phyloP scores from a whole-genome alignment of 805 yeast species.

The Candida loeiensis region DNA sequence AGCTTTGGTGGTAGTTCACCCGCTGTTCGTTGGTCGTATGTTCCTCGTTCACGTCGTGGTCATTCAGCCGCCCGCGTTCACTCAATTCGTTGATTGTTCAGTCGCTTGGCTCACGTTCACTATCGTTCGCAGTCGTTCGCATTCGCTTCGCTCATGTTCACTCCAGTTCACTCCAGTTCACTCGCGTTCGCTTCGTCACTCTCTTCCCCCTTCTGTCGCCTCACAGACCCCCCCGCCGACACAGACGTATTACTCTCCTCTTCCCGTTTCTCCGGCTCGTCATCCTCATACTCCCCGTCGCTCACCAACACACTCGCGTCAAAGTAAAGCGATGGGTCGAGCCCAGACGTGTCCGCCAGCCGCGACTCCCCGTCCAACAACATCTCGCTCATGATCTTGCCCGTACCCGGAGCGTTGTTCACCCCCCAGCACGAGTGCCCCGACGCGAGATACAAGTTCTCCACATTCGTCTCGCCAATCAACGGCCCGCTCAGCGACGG shows the following conservation, averaged over 20 bases:
- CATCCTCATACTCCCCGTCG: constrained; percentile 18
- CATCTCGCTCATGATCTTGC: constrained; percentile 86
- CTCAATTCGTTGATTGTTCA: no score
- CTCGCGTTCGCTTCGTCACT: not conserved
- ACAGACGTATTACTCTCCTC: constrained; percentile 1
- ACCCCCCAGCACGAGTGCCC: constrained; percentile 99
- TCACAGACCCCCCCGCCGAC: constrained; percentile 2
- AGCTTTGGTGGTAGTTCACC: no score
- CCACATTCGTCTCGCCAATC: constrained; percentile 89
- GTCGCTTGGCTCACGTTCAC: no score
- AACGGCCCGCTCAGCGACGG: constrained; percentile 92
- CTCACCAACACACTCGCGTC: constrained; percentile 57
- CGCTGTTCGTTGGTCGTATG: no score
- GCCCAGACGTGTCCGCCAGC: constrained; percentile 73
- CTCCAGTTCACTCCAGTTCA: constrained; percentile 1
- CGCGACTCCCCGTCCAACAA: constrained; percentile 76
- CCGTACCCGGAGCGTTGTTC: constrained; percentile 95
- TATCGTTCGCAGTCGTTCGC: no score
- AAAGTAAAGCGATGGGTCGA: constrained; percentile 84
- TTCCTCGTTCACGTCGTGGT: no score
- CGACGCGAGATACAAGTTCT: constrained; percentile 71
- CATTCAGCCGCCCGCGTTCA: no score
- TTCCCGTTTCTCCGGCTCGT: constrained; percentile 2
- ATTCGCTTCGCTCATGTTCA: no score
- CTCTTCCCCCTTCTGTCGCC: not conserved